These are phyloP conservation scores for Lepidium campestre DNA, from an alignment of 441 rosid species.

Conservation along the genomic window DNA sequence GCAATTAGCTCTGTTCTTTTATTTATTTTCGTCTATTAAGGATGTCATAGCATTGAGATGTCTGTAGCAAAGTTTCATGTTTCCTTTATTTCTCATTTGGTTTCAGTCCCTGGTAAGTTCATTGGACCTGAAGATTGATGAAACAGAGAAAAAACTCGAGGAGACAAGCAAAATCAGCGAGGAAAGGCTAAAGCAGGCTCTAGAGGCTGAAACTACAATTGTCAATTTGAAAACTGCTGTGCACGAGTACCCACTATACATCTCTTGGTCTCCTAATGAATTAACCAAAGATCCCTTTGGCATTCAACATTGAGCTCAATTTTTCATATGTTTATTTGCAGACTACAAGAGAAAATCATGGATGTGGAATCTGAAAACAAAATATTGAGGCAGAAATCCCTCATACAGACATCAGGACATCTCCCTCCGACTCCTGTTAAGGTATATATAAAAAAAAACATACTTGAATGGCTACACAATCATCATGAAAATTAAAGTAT, in stretches of 20 bases:
- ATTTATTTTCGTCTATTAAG: background rate
- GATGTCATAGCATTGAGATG: conserved; percentile 1
- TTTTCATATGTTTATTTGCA: conserved; percentile 27
- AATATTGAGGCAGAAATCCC: conserved; percentile 58
- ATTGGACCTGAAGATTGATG: conserved; percentile 63
- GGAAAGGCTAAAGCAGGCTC: conserved; percentile 77
- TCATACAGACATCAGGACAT: conserved; percentile 49
- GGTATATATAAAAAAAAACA: conserved; percentile 31
- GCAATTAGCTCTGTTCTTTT: conserved; percentile 2
- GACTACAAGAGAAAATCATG: conserved; percentile 72
- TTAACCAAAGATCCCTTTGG: conserved; percentile 3
- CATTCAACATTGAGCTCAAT: background rate
- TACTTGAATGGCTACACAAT: background rate
- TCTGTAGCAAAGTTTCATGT: conserved; percentile 2
- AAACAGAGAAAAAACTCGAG: conserved; percentile 70
- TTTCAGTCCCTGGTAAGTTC: conserved; percentile 66
- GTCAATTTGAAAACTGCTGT: conserved; percentile 68
- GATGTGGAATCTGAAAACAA: conserved; percentile 79
- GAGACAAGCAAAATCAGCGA: conserved; percentile 69
- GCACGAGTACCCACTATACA: conserved; percentile 51
- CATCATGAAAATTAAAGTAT: conserved; percentile 1
- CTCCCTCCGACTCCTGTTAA: conserved; percentile 41
- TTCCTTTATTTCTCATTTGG: conserved; percentile 16
- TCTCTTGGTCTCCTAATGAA: conserved; percentile 7
- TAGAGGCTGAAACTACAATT: conserved; percentile 71